phyloP scores from a whole-genome alignment of 208 protist species.

The Acanthamoeba polyphaga region DNA sequence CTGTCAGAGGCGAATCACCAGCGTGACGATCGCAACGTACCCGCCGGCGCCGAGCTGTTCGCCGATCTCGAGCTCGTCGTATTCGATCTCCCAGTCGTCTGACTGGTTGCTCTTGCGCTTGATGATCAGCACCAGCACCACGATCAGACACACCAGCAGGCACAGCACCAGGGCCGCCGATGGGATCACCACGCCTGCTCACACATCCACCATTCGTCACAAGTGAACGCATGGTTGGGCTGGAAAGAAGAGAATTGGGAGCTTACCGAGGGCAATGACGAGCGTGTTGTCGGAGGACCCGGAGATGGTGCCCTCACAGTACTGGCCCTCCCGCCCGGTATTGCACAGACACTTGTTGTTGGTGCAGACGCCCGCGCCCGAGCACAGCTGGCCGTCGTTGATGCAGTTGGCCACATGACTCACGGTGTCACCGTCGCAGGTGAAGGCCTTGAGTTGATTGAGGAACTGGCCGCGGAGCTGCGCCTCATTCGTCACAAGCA shows the following conservation, averaged over 20 bases:
- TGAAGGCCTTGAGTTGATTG: constrained; percentile 4
- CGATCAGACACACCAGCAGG: not conserved
- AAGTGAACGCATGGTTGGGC: not conserved
- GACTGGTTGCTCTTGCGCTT: not conserved
- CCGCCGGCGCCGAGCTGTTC: constrained; percentile 48
- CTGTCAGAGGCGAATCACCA: too few relatives aligned
- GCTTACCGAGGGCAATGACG: not conserved
- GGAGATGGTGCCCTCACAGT: not conserved
- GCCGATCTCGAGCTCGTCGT: constrained; percentile 56
- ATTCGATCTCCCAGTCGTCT: constrained; percentile 61
- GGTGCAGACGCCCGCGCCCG: not conserved
- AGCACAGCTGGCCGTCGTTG: not conserved
- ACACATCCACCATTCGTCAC: not conserved
- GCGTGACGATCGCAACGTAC: not conserved
- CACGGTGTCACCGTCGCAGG: not conserved
- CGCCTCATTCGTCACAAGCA: too few relatives aligned
- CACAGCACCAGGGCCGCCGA: not conserved
- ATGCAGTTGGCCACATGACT: constrained; percentile 19
- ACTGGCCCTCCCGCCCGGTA: not conserved
- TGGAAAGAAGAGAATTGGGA: too few relatives aligned
- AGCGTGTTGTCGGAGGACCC: not conserved
- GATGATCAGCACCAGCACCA: not conserved
- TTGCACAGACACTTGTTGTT: not conserved
- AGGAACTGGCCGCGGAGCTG: not conserved
- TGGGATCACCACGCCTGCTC: not conserved